Base-by-base conservation (phyloP, 768 basidiomycete genomes). In the Lactifluus volemus region DNA sequence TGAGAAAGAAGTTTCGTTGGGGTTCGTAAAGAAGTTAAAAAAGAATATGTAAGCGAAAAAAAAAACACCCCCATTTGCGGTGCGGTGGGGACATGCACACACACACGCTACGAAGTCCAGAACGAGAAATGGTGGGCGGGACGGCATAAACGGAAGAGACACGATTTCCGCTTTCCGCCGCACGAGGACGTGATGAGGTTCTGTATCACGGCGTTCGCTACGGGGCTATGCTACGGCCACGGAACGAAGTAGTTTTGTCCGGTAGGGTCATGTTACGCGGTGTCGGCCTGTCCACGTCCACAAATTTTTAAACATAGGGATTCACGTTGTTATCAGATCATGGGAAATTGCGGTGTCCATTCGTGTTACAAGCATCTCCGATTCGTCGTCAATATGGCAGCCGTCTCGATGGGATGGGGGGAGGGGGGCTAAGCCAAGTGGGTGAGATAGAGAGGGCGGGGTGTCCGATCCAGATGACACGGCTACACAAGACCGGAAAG, bases 391-490 rank as follows among this genome's bases (percentile, higher is more conserved):
- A 54, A 49, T 53, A 58, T 53, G 52, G 47, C 17, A 38, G 56
- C 39, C n/a, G 49, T 53, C 47, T 41, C 52, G 25, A 10, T 53
- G 45, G 47, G 14, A 45, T 29, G 56, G 17, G 5, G 32, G 32
- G 4, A 34, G 32, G 32, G 32, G 32, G 32, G 9, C 32, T 34
- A 19, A 53, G 38, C 51, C 53, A 63, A 42, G 61, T 53, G 38
- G 25, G 48, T 58, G 61, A 49, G 61, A 58, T 58, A 62, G 56
- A 49, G 61, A 44, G 47, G 49, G 49, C 39, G 11, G 51, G 61
- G 58, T 58, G 56, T 63, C 61, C 47, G 42, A 58, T 63, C 61
- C 61, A 44, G 52, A 48, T 58, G 61, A 58, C 56, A 63, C 61
- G 57, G 61, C 57, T 63, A 63, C 61, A 61, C 60, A 55, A 58